phyloP scores from a whole-genome alignment of 2,329 filamentous ascomycete genomes.

The Talaromyces islandicus region DNA sequence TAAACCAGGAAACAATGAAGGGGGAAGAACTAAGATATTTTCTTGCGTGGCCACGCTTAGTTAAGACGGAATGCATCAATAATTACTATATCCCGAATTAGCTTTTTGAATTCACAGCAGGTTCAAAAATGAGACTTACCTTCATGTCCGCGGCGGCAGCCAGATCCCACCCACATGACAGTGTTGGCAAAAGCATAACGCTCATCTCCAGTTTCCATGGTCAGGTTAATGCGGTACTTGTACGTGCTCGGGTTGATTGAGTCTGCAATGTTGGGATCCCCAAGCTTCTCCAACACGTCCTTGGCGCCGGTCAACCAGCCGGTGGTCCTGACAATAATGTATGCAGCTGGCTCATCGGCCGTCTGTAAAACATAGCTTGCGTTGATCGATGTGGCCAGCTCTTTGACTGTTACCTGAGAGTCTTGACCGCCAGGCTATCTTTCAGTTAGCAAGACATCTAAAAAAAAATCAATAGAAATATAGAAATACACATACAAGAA shows the following conservation, averaged over 20 bases:
- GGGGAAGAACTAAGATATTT: background rate
- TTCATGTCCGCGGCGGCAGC: slow-evolving; percentile 42
- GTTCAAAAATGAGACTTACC: slow-evolving; percentile 22
- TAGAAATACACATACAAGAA: slow-evolving; percentile 31
- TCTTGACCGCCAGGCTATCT: slow-evolving; percentile 46
- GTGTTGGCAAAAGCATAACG: slow-evolving; percentile 46
- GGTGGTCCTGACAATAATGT: slow-evolving; percentile 41
- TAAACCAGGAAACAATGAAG: background rate
- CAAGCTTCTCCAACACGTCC: slow-evolving; percentile 44
- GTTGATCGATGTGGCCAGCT: slow-evolving; percentile 40
- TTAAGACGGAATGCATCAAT: slow-evolving; percentile 34
- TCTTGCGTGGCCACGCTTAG: slow-evolving; percentile 12
- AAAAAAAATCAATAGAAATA: background rate
- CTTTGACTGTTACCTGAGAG: slow-evolving; percentile 44
- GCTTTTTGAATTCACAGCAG: background rate
- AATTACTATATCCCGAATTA: slow-evolving; percentile 21
- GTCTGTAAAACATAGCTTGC: slow-evolving; percentile 46
- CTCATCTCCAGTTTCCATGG: slow-evolving; percentile 46
- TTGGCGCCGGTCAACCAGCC: slow-evolving; percentile 46
- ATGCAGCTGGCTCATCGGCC: slow-evolving; percentile 45
- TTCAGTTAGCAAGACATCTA: background rate
- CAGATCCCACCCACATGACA: slow-evolving; percentile 46
- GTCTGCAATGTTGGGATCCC: slow-evolving; percentile 39
- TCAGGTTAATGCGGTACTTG: slow-evolving; percentile 43
- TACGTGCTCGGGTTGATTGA: slow-evolving; percentile 44